Evolutionary conservation across 2,329 filamentous ascomycete species (phyloP).

Genomic region (Lachnellula hyalina): DNA sequence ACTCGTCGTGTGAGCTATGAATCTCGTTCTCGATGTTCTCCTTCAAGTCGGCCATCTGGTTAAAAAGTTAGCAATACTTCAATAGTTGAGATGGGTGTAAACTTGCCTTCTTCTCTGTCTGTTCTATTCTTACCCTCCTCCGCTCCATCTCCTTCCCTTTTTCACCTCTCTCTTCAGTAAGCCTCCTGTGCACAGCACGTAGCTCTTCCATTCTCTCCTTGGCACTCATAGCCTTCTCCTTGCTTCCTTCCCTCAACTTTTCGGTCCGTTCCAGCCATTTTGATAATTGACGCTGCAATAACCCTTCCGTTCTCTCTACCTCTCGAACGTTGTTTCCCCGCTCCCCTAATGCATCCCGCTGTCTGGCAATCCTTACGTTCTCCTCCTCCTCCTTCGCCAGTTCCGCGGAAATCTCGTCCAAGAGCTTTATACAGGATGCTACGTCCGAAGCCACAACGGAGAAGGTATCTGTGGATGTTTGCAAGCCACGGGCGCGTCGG

Average conservation of each 20-base stretch:
- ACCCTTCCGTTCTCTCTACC: conserved; percentile 79
- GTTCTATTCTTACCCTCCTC: conserved; percentile 87
- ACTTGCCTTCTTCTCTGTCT: conserved; percentile 94
- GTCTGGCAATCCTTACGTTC: conserved; percentile 69
- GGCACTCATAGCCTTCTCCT: conserved; percentile 74
- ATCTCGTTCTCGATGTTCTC: conserved; percentile 97
- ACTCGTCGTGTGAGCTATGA: conserved; percentile 84
- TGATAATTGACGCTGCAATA: conserved; percentile 76
- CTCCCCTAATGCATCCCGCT: conserved; percentile 82
- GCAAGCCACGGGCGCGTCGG: conserved; percentile 77
- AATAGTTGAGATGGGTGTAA: conserved; percentile 1
- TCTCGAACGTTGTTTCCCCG: conserved; percentile 85
- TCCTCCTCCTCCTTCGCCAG: conserved; percentile 89
- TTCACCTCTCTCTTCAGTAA: conserved; percentile 79
- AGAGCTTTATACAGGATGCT: conserved; percentile 77
- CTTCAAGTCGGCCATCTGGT: conserved; percentile 91
- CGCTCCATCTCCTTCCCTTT: conserved; percentile 91
- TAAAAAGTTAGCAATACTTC: conserved; percentile 26
- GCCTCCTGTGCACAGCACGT: conserved; percentile 67
- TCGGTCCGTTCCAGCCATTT: conserved; percentile 87
- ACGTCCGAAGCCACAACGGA: conserved; percentile 79
- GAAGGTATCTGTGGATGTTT: conserved; percentile 90
- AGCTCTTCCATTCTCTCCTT: conserved; percentile 89
- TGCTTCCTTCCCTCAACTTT: conserved; percentile 72
- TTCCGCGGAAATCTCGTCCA: conserved; percentile 83